Percentiles rank a stretch among this genome's conserved stretches.
Evolutionary conservation across 1,284 basidiomycete species (phyloP).

Genomic region (Rhodotorula sp.): DNA sequence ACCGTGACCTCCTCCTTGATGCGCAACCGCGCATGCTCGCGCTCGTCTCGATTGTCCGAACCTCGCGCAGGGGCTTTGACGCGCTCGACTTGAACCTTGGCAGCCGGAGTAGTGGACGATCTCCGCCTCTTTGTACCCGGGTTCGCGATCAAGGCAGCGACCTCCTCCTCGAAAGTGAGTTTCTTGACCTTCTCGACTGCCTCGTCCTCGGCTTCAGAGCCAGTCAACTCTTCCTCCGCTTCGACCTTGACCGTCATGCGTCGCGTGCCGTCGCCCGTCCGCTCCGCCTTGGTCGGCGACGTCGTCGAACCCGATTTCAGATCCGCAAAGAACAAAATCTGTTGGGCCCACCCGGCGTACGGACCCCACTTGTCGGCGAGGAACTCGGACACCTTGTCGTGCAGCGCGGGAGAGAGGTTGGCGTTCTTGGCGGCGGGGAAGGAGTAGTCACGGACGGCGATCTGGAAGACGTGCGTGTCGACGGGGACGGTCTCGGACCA

Average conservation of each 20-base stretch:
- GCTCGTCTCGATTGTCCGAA: background rate
- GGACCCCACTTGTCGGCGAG: constrained; percentile 66
- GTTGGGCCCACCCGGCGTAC: constrained; percentile 89
- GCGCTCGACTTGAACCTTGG: background rate
- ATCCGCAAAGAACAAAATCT: constrained; percentile 65
- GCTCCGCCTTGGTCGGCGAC: background rate
- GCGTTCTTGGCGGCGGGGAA: constrained; percentile 57
- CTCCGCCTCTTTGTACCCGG: constrained; percentile 12
- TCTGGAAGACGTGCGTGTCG: constrained; percentile 81
- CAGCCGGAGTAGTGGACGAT: constrained; percentile 2
- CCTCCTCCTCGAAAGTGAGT: constrained; percentile 33
- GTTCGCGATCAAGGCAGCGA: constrained; percentile 19
- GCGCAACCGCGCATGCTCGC: background rate
- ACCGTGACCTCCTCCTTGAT: background rate
- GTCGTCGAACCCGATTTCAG: constrained; percentile 48
- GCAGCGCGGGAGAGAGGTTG: constrained; percentile 72
- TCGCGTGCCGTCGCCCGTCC: background rate
- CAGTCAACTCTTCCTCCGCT: background rate
- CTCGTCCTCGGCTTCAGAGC: background rate
- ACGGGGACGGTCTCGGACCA: constrained; percentile 86
- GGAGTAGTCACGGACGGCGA: constrained; percentile 78
- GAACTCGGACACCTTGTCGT: constrained; percentile 70
- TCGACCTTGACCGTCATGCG: constrained; percentile 7
- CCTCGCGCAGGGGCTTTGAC: background rate
- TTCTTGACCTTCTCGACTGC: constrained; percentile 6